Base-by-base conservation (phyloP, 192 early-diverging fungal genomes). In the Chytriomyces hyalinus region DNA sequence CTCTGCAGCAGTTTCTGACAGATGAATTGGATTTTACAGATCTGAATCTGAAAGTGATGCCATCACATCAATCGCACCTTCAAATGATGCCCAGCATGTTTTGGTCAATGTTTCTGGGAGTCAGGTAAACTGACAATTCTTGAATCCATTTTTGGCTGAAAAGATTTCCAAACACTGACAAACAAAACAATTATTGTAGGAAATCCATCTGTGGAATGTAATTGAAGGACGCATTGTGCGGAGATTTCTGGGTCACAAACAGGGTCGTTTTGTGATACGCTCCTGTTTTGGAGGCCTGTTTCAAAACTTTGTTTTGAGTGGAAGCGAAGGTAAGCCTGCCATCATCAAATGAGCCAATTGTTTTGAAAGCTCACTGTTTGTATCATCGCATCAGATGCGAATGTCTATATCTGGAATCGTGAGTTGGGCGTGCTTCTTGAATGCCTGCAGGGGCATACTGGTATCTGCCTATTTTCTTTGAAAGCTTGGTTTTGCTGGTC, bases 151-250 rank as follows among this genome's bases (percentile, higher is more conserved):
- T 36, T 36, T 4, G 0, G 36, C 36, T 36, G 36, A 36, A 36
- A 36, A 68, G 15, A 65, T 22, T 26, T 20, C 26, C 63, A 28
- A 65, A 65, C 53, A 57, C 20, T 64, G 6, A 82, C 24, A 45
- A 45, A 24, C 6, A 48, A 43, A 65, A 80, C 26, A 45, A 17
- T 20, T 69, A 13, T 69, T 65, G 4, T 84, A 95, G 78, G 92
- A 93, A 72, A 91, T 97, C 50, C 94, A 97, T 80, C 80, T 98
- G 76, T 98, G 96, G 95, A 90, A 96, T 75, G 76, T 98, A 26
- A 78, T 84, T 46, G 84, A 92, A 48, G 83, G 83, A 57, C 78
- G 83, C 45, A 81, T 96, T n/a, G 85, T 92, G 7, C 91, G 90
- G 24, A 92, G 90, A 46, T 97, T 93, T 72, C 75, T 81, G 10